phyloP scores from a whole-genome alignment of 331 rosid genomes.

The Dryas integrifolia region DNA sequence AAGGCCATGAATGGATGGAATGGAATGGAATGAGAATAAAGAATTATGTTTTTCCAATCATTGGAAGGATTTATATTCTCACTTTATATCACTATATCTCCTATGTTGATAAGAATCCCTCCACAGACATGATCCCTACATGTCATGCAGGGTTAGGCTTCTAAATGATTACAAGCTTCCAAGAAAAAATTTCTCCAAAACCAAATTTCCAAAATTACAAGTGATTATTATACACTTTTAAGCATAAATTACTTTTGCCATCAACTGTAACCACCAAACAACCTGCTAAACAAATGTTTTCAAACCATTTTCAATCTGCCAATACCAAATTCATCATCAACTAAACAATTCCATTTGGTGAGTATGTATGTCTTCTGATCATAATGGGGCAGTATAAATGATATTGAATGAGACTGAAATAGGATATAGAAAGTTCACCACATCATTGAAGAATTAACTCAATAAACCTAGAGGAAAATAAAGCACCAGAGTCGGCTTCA shows the following conservation, averaged over 20 bases:
- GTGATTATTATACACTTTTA: conserved; percentile 1
- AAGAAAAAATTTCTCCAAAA: not conserved
- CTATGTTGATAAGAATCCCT: conserved; percentile 43
- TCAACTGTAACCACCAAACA: not conserved
- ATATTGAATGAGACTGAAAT: not conserved
- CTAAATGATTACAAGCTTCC: conserved; percentile 18
- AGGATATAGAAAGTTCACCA: too few relatives aligned
- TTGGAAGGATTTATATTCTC: conserved; percentile 35
- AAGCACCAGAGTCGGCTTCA: not conserved
- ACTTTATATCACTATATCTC: conserved; percentile 21
- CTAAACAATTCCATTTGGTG: not conserved
- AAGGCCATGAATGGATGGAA: conserved; percentile 28
- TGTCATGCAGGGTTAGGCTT: conserved; percentile 13
- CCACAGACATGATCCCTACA: conserved; percentile 27
- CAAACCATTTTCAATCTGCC: not conserved
- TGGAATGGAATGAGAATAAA: conserved; percentile 31
- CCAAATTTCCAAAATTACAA: not conserved
- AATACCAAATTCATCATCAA: not conserved
- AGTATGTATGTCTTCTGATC: not conserved
- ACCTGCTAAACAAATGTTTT: conserved; percentile 10
- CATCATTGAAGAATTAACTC: too few relatives aligned
- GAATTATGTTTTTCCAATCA: conserved; percentile 18
- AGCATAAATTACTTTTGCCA: not conserved
- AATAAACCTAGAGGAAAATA: too few relatives aligned
- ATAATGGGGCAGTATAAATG: not conserved